phyloP scores from a whole-genome alignment of 2,329 filamentous ascomycete genomes.

The Colletotrichum filicis region DNA sequence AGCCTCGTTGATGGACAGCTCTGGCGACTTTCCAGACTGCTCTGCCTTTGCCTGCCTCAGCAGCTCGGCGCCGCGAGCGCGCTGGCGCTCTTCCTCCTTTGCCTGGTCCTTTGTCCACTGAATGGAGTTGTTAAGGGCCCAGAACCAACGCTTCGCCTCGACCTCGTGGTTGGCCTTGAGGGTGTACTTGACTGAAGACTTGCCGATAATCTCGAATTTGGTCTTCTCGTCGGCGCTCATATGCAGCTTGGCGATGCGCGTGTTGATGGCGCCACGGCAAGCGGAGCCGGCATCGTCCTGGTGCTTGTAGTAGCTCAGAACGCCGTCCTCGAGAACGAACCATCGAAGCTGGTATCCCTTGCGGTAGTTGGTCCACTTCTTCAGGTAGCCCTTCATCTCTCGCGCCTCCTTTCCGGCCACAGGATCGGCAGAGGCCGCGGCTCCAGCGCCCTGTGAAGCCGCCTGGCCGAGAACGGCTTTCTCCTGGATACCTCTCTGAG shows the following conservation, averaged over 20 bases:
- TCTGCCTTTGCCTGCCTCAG: constrained; percentile 84
- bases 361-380: constrained; percentile 99
- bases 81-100: constrained; percentile 85
- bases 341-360: constrained; percentile 96
- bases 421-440: constrained; percentile 66
- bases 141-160: constrained; percentile 98
- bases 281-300: constrained; percentile 97
- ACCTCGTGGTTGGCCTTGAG: constrained; percentile 98
- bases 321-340: constrained; percentile 98
- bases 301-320: constrained; percentile 98
- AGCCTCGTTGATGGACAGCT: constrained; percentile 57
- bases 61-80: constrained; percentile 78
- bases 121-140: constrained; percentile 98
- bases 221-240: constrained; percentile 99
- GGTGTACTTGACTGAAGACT: constrained; percentile 98
- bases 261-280: constrained; percentile 97
- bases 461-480: constrained; percentile 90
- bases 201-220: constrained; percentile 96
- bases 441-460: constrained; percentile 64
- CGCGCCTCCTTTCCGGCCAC: constrained; percentile 85
- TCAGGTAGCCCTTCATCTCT: constrained; percentile 98
- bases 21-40: constrained; percentile 63
- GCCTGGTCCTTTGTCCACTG: constrained; percentile 98
- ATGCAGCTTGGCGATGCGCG: constrained; percentile 92
- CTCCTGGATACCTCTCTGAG: constrained; percentile 95